A percentile compares a stretch with the other conserved stretches of the same genome.
Conservation (phyloP, 2,329 filamentous ascomycete genomes). For the Botrytis medusae region DNA sequence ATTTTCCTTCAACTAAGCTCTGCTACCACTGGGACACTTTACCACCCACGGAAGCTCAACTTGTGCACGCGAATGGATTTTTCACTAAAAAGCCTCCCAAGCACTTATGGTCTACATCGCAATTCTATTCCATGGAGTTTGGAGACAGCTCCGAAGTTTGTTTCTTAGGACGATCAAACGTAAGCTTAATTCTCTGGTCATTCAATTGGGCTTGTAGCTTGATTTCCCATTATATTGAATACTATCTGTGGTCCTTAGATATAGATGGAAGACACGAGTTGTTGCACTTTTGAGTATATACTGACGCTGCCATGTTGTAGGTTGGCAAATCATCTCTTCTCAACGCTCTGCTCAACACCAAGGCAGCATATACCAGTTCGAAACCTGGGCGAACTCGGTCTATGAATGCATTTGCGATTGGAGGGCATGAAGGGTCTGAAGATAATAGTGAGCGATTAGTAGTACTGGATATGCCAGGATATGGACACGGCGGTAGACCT, state of each 20-base stretch:
- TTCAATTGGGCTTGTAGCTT: not conserved
- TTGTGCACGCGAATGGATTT: constrained; percentile 47
- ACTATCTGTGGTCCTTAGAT: not conserved
- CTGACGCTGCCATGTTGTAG: constrained; percentile 1
- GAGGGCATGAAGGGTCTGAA: constrained; percentile 40
- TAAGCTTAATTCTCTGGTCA: not conserved
- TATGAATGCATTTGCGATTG: constrained; percentile 66
- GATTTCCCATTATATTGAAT: not conserved
- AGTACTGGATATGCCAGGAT: constrained; percentile 71
- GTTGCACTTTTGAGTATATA: not conserved
- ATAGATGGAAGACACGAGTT: no score
- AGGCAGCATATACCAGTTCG: constrained; percentile 55
- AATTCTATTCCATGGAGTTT: constrained; percentile 59
- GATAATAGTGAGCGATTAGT: constrained; percentile 45
- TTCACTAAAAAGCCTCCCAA: constrained; percentile 49
- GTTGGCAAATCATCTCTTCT: constrained; percentile 66
- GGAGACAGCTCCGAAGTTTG: constrained; percentile 43
- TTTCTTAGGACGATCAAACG: constrained; percentile 69
- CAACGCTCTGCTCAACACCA: constrained; percentile 58
- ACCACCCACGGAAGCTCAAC: constrained; percentile 45
- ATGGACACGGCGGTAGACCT: constrained; percentile 59
- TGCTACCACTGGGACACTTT: constrained; percentile 53
- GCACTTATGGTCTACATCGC: constrained; percentile 59
- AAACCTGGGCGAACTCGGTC: constrained; percentile 61
- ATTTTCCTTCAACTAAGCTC: constrained; percentile 30